Conservation (phyloP, 345 rosid genomes). For the Turritis glabra region DNA sequence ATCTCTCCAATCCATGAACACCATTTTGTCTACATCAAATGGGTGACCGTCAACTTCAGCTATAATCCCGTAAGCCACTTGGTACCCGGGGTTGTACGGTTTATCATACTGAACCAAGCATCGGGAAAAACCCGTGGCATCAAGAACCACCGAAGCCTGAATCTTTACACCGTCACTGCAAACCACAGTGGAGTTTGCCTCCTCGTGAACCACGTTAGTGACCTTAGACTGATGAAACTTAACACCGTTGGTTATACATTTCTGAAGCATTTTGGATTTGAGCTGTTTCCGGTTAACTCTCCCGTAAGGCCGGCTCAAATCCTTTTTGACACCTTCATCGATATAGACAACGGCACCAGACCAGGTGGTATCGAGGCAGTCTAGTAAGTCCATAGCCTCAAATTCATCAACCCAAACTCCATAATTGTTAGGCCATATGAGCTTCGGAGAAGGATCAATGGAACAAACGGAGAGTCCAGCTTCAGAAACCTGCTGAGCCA, state of each 20-base stretch:
- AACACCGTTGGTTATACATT: slow-evolving; percentile 82
- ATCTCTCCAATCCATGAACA: slow-evolving; percentile 99
- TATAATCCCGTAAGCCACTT: slow-evolving; percentile 89
- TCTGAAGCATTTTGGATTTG: slow-evolving; percentile 90
- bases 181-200: slow-evolving; percentile 70
- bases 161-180: slow-evolving; percentile 85
- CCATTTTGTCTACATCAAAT: slow-evolving; percentile 88
- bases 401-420: slow-evolving; percentile 99
- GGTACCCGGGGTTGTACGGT: slow-evolving; percentile 96
- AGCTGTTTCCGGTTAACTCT: slow-evolving; percentile 93
- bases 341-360: slow-evolving; percentile 86
- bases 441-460: slow-evolving; percentile 84
- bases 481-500: slow-evolving; percentile 90
- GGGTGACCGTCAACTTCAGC: slow-evolving; percentile 98
- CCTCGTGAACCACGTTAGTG: slow-evolving; percentile 80
- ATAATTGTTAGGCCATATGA: slow-evolving; percentile 98
- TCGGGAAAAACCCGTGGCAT: slow-evolving; percentile 96
- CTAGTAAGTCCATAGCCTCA: slow-evolving; percentile 95
- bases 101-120: slow-evolving; percentile 94
- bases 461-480: slow-evolving; percentile 91
- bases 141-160: slow-evolving; percentile 86
- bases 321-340: slow-evolving; percentile 57
- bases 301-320: slow-evolving; percentile 84
- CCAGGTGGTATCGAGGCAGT: slow-evolving; percentile 95
- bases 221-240: slow-evolving; percentile 93